These are phyloP conservation scores for Yamadazyma friedrichii DNA, from an alignment of 1,139 yeast species.

Conservation along the genomic window DNA sequence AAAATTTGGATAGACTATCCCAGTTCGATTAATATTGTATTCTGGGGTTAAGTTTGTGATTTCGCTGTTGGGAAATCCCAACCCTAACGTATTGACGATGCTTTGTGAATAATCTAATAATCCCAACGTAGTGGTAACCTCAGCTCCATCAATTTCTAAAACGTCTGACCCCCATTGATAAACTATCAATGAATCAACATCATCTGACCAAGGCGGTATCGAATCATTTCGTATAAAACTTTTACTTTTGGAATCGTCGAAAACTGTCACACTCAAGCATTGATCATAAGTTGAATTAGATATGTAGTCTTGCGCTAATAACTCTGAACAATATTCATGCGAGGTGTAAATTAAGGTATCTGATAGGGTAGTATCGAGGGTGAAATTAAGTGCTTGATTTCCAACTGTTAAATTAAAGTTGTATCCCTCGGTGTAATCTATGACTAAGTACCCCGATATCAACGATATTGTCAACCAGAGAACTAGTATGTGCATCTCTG, in stretches of 20 bases:
- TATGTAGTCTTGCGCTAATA: background rate
- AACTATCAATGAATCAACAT: background rate
- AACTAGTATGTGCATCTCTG: background rate
- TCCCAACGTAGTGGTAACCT: conserved; percentile 2
- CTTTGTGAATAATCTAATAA: background rate
- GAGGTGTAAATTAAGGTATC: conserved; percentile 2
- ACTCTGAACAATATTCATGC: conserved; percentile 1
- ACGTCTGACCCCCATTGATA: conserved; percentile 3
- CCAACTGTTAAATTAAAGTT: conserved; percentile 1
- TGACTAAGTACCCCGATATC: background rate
- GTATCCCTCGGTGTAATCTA: background rate
- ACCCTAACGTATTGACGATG: background rate
- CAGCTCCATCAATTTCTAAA: background rate
- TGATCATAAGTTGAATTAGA: background rate
- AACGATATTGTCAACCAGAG: background rate
- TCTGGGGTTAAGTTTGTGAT: conserved; percentile 4
- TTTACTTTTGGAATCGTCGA: background rate
- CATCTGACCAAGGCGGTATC: conserved; percentile 3
- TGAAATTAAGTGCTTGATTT: background rate
- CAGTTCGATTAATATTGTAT: background rate
- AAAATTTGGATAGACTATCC: conserved; percentile 2
- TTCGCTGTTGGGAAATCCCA: conserved; percentile 4
- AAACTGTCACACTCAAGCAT: background rate
- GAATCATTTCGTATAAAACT: background rate
- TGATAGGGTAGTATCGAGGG: conserved; percentile 1